phyloP scores from a whole-genome alignment of 352 stramenopile species.

The Pythium vanterpoolii region DNA sequence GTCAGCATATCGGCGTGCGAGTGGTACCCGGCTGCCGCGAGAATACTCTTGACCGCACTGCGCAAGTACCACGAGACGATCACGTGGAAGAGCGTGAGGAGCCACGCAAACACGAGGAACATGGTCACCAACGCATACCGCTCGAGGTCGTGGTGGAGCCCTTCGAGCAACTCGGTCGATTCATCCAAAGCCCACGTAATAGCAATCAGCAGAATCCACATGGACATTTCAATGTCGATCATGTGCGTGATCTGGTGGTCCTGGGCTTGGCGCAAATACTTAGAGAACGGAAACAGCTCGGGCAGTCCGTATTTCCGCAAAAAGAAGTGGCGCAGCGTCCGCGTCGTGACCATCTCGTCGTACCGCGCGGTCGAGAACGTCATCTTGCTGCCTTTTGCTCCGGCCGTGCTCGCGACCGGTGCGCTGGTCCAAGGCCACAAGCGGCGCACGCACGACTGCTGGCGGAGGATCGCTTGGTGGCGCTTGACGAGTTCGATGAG shows the following conservation, averaged over 20 bases:
- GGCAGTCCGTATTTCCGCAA: slow-evolving; percentile 19
- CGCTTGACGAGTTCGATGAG: slow-evolving; percentile 25
- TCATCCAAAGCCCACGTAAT: slow-evolving; percentile 19
- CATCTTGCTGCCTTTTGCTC: slow-evolving; percentile 3
- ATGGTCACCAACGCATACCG: slow-evolving; percentile 13
- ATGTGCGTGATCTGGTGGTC: slow-evolving; percentile 75
- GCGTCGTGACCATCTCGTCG: slow-evolving; percentile 18
- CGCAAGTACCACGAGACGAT: slow-evolving; percentile 16
- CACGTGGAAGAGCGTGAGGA: slow-evolving; percentile 14
- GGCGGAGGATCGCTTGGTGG: slow-evolving; percentile 20
- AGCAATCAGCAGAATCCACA: slow-evolving; percentile 30
- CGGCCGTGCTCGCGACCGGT: background rate
- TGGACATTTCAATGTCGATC: slow-evolving; percentile 66
- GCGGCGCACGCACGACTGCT: slow-evolving; percentile 9
- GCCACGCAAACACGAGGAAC: slow-evolving; percentile 20
- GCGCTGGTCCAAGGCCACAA: slow-evolving; percentile 7
- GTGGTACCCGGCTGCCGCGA: slow-evolving; percentile 17
- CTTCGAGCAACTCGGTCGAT: slow-evolving; percentile 9
- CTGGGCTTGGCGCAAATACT: slow-evolving; percentile 67
- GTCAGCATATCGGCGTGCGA: slow-evolving; percentile 17
- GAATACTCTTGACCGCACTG: slow-evolving; percentile 6
- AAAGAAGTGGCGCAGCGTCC: slow-evolving; percentile 24
- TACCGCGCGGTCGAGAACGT: slow-evolving; percentile 7
- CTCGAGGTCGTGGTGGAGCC: slow-evolving; percentile 12
- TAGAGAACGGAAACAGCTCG: slow-evolving; percentile 48